A percentile compares a stretch with the other conserved stretches of the same genome.
phyloP scores from a whole-genome alignment of 495 filamentous ascomycete species.

The Aspergillus biplanus region DNA sequence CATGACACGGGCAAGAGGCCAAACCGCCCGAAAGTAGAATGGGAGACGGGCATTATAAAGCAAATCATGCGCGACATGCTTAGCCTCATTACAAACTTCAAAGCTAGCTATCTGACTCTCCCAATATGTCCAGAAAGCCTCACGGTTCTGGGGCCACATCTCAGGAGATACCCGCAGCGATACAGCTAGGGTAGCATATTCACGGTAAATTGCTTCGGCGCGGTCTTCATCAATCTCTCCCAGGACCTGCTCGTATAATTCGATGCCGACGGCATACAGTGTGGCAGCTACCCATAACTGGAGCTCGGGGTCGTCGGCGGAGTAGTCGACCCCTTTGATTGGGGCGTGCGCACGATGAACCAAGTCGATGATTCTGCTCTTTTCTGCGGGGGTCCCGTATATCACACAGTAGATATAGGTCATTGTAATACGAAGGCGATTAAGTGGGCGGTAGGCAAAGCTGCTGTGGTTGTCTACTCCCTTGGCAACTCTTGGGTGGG shows the following conservation, averaged over 20 bases:
- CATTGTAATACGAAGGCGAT: slow-evolving; percentile 48
- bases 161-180: slow-evolving; percentile 38
- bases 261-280: slow-evolving; percentile 39
- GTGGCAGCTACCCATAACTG: slow-evolving; percentile 51
- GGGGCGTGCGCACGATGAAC: slow-evolving; percentile 39
- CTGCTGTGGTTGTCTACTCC: slow-evolving; percentile 42
- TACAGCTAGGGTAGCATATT: slow-evolving; percentile 42
- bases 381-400: slow-evolving; percentile 41
- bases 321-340: slow-evolving; percentile 35
- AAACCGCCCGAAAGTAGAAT: slow-evolving; percentile 25
- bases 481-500: slow-evolving; percentile 41
- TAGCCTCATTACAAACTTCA: slow-evolving; percentile 36
- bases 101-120: slow-evolving; percentile 37
- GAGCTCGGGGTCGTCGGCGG: slow-evolving; percentile 38
- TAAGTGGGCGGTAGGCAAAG: slow-evolving; percentile 42
- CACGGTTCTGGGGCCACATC: slow-evolving; percentile 40
- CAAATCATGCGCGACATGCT: slow-evolving; percentile 37
- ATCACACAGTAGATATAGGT: slow-evolving; percentile 49
- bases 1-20: slow-evolving; percentile 33
- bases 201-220: slow-evolving; percentile 37
- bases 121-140: slow-evolving; percentile 49
- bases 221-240: slow-evolving; percentile 27
- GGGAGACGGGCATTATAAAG: slow-evolving; percentile 32
- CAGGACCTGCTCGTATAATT: slow-evolving; percentile 41
- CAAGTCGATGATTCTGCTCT: slow-evolving; percentile 36